Evolutionary conservation across 139 green algal species (phyloP).

Genomic region (Picocystis salinarum): DNA sequence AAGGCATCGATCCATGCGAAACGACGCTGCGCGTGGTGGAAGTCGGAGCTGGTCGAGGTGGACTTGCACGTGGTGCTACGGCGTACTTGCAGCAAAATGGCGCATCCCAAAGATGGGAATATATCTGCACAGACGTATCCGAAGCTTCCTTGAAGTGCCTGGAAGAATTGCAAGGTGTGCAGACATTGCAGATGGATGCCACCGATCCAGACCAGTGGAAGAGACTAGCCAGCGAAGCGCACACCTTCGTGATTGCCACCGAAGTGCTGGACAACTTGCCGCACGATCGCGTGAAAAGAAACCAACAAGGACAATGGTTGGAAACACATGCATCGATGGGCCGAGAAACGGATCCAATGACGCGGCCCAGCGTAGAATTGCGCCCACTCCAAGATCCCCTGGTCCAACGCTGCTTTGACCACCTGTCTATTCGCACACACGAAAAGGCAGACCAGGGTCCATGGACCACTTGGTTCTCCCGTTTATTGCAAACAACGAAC

Average conservation of each 20-base stretch:
- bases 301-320: constrained; percentile 4
- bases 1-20: constrained; percentile 14
- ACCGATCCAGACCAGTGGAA: neutral
- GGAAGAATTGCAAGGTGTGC: constrained; percentile 14
- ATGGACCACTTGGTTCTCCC: no score
- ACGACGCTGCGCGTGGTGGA: constrained; percentile 41
- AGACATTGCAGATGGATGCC: constrained; percentile 19
- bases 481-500: no score
- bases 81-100: neutral
- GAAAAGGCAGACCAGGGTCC: no score
- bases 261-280: constrained; percentile 81
- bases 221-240: neutral
- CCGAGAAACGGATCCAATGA: neutral
- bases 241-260: constrained; percentile 39
- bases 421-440: no score
- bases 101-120: neutral
- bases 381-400: constrained; percentile 35
- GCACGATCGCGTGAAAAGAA: constrained; percentile 26
- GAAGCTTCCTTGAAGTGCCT: neutral
- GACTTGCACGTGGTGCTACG: constrained; percentile 14
- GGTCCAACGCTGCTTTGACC: constrained; percentile 26
- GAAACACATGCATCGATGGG: constrained; percentile 12
- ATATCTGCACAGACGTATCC: neutral
- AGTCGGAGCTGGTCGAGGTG: constrained; percentile 60
- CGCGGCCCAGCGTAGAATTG: constrained; percentile 1